phyloP scores from a whole-genome alignment of 345 rosid species.

The Chamaenerion angustifolium region DNA sequence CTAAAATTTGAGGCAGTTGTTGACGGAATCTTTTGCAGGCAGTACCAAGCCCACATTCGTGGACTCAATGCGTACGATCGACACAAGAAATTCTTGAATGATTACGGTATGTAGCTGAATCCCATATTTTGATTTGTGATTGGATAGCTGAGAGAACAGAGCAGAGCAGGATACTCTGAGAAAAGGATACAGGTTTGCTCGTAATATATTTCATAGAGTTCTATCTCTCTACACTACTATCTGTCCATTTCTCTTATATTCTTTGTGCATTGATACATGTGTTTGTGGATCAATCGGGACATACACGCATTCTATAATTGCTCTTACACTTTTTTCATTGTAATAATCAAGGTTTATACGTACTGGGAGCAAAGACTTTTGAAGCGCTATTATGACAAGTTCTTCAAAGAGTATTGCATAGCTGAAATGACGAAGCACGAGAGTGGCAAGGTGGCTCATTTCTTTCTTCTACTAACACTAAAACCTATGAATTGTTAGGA shows the following conservation, averaged over 20 bases:
- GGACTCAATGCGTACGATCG: constrained; percentile 92
- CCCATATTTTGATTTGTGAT: background rate
- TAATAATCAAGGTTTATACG: constrained; percentile 57
- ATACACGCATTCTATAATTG: too few species aligned
- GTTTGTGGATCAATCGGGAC: background rate
- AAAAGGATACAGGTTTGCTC: constrained; percentile 75
- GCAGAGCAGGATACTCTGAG: constrained; percentile 68
- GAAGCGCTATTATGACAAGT: constrained; percentile 88
- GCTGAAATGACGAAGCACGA: constrained; percentile 93
- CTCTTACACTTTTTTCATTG: background rate
- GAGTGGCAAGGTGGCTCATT: constrained; percentile 63
- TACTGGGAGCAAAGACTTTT: constrained; percentile 95
- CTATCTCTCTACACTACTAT: background rate
- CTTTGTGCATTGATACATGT: background rate
- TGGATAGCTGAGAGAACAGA: constrained; percentile 31
- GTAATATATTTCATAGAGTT: background rate
- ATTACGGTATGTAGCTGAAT: constrained; percentile 39
- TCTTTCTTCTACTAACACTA: background rate
- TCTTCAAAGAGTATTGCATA: constrained; percentile 96
- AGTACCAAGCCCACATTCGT: constrained; percentile 72
- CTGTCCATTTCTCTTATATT: background rate
- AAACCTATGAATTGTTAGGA: too few species aligned
- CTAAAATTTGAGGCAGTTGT: background rate
- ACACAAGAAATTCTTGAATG: constrained; percentile 70
- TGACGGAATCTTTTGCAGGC: constrained; percentile 27